Percentiles rank a stretch among this genome's conserved stretches.
These are phyloP conservation scores for Leccinum subgranulosum DNA, from an alignment of 768 basidiomycete genomes.

Conservation along the genomic window DNA sequence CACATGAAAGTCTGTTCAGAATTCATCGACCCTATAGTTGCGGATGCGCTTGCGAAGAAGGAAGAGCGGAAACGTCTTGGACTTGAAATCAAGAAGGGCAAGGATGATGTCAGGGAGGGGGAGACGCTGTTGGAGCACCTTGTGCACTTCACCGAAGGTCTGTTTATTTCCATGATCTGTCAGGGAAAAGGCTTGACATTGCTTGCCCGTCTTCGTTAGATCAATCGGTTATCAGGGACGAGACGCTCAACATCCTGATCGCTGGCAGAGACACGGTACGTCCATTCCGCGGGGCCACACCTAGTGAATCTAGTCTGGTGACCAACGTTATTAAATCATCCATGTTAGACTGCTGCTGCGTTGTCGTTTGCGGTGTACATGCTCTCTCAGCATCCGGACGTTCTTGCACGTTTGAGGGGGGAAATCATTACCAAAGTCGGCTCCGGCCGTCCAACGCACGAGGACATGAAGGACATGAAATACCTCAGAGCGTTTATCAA, in stretches of 20 bases:
- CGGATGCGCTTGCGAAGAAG: constrained; percentile 39
- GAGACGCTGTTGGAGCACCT: constrained; percentile 51
- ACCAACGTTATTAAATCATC: background rate
- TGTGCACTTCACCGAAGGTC: constrained; percentile 52
- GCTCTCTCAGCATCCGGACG: constrained; percentile 50
- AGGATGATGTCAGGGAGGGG: constrained; percentile 35
- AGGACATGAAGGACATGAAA: constrained; percentile 61
- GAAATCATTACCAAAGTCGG: constrained; percentile 58
- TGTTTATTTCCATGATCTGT: constrained; percentile 1
- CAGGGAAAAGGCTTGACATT: background rate
- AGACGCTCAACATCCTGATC: constrained; percentile 28
- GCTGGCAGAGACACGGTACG: constrained; percentile 43
- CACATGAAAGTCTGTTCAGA: constrained; percentile 40
- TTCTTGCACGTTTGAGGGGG: constrained; percentile 46
- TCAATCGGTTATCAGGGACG: constrained; percentile 23
- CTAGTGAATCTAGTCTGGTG: background rate
- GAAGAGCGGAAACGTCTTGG: constrained; percentile 10
- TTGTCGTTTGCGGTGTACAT: constrained; percentile 39
- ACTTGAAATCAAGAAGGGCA: constrained; percentile 4
- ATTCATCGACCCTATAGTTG: constrained; percentile 49
- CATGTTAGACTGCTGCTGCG: constrained; percentile 27
- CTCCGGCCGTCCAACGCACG: constrained; percentile 46
- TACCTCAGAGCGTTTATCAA: constrained; percentile 65
- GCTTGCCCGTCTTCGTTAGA: constrained; percentile 10
- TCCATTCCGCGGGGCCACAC: background rate